These are phyloP conservation scores for Stephania yunnanensis DNA, from an alignment of 164 flowering plant species.

Conservation along the genomic window DNA sequence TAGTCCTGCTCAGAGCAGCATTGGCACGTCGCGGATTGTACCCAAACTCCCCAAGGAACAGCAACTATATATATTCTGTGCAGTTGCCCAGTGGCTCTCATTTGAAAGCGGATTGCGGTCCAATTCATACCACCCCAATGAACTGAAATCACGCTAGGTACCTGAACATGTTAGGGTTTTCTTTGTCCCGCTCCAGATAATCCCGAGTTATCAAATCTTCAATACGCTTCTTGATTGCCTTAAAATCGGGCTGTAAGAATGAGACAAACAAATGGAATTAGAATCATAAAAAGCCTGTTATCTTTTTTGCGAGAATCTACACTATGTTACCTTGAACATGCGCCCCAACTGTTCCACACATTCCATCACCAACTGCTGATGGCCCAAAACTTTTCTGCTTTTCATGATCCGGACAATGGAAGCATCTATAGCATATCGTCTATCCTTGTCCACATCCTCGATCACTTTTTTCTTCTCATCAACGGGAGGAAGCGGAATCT, in stretches of 20 bases:
- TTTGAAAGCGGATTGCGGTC: neutral
- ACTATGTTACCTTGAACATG: slow-evolving; percentile 66
- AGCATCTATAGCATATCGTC: slow-evolving; percentile 93
- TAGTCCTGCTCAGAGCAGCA: neutral
- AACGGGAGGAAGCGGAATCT: slow-evolving; percentile 79
- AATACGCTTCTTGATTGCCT: slow-evolving; percentile 77
- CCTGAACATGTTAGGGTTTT: slow-evolving; percentile 65
- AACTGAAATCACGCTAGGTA: slow-evolving; percentile 61
- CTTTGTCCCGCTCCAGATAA: slow-evolving; percentile 81
- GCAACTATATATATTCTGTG: slow-evolving; percentile 3
- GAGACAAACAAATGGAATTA: neutral
- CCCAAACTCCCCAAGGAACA: neutral
- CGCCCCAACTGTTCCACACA: slow-evolving; percentile 90
- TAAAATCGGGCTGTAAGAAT: slow-evolving; percentile 67
- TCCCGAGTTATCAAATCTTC: slow-evolving; percentile 82
- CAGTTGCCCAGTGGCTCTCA: slow-evolving; percentile 13
- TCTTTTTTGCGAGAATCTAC: neutral
- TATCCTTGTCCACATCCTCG: slow-evolving; percentile 90
- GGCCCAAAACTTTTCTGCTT: slow-evolving; percentile 81
- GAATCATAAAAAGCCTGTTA: too few species aligned
- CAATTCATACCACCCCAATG: slow-evolving; percentile 5
- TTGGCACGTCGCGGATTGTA: neutral
- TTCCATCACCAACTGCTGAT: slow-evolving; percentile 81
- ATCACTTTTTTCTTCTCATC: slow-evolving; percentile 89
- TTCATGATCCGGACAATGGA: slow-evolving; percentile 94